Conservation (phyloP, 805 yeast genomes). For the Kazachstania kunashirensis region DNA sequence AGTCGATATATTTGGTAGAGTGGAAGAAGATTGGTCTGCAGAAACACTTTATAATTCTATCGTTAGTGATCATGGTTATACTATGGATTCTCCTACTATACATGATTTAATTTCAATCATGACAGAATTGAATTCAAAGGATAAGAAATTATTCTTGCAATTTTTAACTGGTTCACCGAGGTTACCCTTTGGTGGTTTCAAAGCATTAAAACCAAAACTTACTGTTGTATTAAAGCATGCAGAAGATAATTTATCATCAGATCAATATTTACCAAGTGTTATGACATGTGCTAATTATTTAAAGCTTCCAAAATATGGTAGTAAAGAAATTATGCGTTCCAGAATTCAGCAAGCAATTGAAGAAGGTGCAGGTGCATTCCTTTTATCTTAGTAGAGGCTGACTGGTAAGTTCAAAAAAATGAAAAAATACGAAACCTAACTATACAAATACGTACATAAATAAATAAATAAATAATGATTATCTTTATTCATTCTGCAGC, state of each 20-base stretch:
- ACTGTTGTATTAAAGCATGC: conserved; percentile 79
- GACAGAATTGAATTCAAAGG: conserved; percentile 40
- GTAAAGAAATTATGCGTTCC: conserved; percentile 46
- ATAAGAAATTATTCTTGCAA: conserved; percentile 68
- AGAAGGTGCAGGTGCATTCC: conserved; percentile 85
- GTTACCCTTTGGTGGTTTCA: conserved; percentile 89
- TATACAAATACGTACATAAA: too few species aligned
- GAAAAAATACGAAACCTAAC: too few species aligned
- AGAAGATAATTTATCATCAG: conserved; percentile 60
- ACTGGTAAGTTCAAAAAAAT: too few species aligned
- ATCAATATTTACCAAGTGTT: conserved; percentile 86
- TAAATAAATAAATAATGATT: too few species aligned
- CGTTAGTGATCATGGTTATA: conserved; percentile 86
- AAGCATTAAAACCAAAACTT: conserved; percentile 65
- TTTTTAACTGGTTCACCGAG: conserved; percentile 91
- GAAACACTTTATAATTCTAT: conserved; percentile 50
- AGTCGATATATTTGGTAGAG: conserved; percentile 60
- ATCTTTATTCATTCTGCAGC: too few species aligned
- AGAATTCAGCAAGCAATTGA: conserved; percentile 60
- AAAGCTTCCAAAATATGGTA: conserved; percentile 75
- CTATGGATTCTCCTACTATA: conserved; percentile 56
- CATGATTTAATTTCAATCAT: conserved; percentile 53
- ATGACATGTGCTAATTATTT: conserved; percentile 97
- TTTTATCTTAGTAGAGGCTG: conserved; percentile 70
- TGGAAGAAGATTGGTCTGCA: conserved; percentile 78